A percentile compares a stretch with the other conserved stretches of the same genome.
These are phyloP conservation scores for Teunomyces kruisii DNA, from an alignment of 805 yeast species.

Conservation along the genomic window DNA sequence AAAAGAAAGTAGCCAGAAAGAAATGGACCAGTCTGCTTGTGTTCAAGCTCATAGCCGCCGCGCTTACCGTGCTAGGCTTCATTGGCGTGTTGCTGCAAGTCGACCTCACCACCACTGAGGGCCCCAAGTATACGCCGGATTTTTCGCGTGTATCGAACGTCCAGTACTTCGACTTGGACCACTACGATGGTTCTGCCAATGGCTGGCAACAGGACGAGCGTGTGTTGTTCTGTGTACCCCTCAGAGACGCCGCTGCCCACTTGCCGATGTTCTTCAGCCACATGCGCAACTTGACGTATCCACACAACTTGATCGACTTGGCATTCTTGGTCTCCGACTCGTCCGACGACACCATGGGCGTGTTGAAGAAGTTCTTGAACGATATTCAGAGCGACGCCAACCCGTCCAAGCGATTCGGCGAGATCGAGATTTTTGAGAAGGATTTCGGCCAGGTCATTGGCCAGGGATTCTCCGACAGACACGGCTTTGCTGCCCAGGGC, in stretches of 20 bases:
- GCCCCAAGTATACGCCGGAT: conserved; percentile 29
- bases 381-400: conserved; percentile 68
- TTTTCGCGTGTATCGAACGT: conserved; percentile 39
- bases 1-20: conserved; percentile 3
- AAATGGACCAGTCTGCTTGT: neutral
- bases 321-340: conserved; percentile 90
- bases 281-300: conserved; percentile 77
- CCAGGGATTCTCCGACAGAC: conserved; percentile 89
- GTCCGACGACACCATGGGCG: conserved; percentile 80
- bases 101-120: neutral
- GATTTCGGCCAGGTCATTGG: conserved; percentile 94
- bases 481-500: conserved; percentile 95
- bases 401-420: conserved; percentile 66
- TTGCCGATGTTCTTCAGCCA: conserved; percentile 87
- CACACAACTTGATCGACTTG: conserved; percentile 78
- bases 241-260: conserved; percentile 90
- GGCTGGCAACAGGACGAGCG: conserved; percentile 85
- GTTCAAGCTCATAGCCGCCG: neutral
- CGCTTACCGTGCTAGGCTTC: neutral
- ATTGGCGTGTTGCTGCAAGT: conserved; percentile 2
- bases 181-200: conserved; percentile 60
- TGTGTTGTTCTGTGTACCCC: conserved; percentile 81
- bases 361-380: conserved; percentile 54
- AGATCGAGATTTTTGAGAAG: conserved; percentile 83
- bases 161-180: conserved; percentile 69